These are phyloP conservation scores for Yamadazyma dendronema DNA, from an alignment of 1,139 yeast genomes.

Conservation along the genomic window DNA sequence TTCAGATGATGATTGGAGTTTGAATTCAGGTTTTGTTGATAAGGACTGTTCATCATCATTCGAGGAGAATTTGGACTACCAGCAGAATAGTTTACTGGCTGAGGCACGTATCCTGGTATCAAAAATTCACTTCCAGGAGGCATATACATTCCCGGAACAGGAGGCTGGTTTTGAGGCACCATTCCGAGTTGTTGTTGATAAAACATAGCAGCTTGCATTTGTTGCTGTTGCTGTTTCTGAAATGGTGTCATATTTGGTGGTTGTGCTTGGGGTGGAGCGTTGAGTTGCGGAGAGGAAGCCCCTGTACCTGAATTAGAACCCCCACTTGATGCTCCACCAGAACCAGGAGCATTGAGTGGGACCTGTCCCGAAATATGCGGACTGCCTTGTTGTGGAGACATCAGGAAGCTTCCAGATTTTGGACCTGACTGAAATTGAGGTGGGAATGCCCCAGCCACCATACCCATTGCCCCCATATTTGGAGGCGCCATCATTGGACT, in stretches of 20 bases:
- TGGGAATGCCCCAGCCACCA: slow-evolving; percentile 14
- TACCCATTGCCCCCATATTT: slow-evolving; percentile 1
- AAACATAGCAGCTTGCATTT: slow-evolving; percentile 38
- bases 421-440: slow-evolving; percentile 12
- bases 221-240: slow-evolving; percentile 33
- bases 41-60: slow-evolving; percentile 16
- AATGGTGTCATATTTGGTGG: slow-evolving; percentile 20
- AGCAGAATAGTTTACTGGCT: slow-evolving; percentile 28
- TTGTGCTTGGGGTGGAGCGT: slow-evolving; percentile 9
- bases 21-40: slow-evolving; percentile 4
- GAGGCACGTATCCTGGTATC: slow-evolving; percentile 31
- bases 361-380: slow-evolving; percentile 22
- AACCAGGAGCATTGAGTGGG: slow-evolving; percentile 1
- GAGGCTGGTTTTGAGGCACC: slow-evolving; percentile 36
- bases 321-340: slow-evolving; percentile 1
- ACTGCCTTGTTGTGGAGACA: slow-evolving; percentile 21
- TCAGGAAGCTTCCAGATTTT: slow-evolving; percentile 19
- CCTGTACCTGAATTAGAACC: background rate
- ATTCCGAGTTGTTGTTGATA: slow-evolving; percentile 34
- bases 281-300: slow-evolving; percentile 4
- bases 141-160: slow-evolving; percentile 28
- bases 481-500: slow-evolving; percentile 30
- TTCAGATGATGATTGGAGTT: slow-evolving; percentile 13
- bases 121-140: slow-evolving; percentile 34
- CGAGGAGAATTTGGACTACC: slow-evolving; percentile 11